Evolutionary conservation across 2,329 filamentous ascomycete genomes (phyloP).

Genomic region (Fusarium ambrosium): DNA sequence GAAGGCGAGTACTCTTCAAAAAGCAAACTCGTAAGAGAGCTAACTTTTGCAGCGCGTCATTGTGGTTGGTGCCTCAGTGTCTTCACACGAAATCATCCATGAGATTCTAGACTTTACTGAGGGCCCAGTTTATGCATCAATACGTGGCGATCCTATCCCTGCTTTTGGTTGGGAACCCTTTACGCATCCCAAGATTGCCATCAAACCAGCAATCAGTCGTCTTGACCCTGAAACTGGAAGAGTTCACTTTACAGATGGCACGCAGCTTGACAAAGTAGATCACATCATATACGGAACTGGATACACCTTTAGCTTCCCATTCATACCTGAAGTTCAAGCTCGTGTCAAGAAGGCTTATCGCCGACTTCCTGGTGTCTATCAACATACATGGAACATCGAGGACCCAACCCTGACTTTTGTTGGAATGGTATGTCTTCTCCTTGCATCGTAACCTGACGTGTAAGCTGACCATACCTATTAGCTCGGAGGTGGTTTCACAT

Average conservation of each 20-base stretch:
- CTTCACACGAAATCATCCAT: slow-evolving; percentile 26
- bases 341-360: slow-evolving; percentile 20
- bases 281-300: slow-evolving; percentile 33
- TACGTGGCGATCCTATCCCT: slow-evolving; percentile 18
- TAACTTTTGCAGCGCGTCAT: slow-evolving; percentile 22
- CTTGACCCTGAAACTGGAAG: slow-evolving; percentile 8
- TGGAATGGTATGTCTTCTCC: slow-evolving; percentile 17
- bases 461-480: neutral
- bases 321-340: slow-evolving; percentile 13
- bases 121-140: slow-evolving; percentile 18
- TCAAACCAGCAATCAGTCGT: slow-evolving; percentile 27
- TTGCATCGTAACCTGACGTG: neutral
- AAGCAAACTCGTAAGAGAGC: accelerated
- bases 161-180: slow-evolving; percentile 31
- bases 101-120: slow-evolving; percentile 21
- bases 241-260: slow-evolving; percentile 25
- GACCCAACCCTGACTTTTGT: slow-evolving; percentile 31
- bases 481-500: slow-evolving; percentile 41
- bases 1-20: slow-evolving; percentile 4
- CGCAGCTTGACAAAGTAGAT: slow-evolving; percentile 18
- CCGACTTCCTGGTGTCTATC: slow-evolving; percentile 27
- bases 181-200: slow-evolving; percentile 24
- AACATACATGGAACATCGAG: slow-evolving; percentile 37
- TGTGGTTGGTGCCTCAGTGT: slow-evolving; percentile 32
- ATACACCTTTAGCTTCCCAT: slow-evolving; percentile 31